These are phyloP conservation scores for Cucumis hystrix DNA, from an alignment of 306 rosid species.

Conservation along the genomic window DNA sequence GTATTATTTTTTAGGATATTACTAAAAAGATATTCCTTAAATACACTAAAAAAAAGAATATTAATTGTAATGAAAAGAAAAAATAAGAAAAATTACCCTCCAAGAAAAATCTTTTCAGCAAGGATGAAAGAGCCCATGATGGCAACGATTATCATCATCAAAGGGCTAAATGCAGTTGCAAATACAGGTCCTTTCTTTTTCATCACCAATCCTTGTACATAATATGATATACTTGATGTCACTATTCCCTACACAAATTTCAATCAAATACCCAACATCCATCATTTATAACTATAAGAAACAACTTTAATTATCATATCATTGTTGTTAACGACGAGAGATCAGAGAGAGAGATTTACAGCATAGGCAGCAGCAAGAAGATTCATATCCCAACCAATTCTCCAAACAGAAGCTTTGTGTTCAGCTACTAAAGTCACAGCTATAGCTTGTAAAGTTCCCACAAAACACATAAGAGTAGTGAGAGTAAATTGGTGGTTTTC, in stretches of 20 bases:
- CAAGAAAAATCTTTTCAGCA: conserved; percentile 61
- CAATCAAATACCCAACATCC: not conserved
- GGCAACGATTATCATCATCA: conserved; percentile 88
- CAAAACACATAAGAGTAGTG: conserved; percentile 54
- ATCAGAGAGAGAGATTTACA: conserved; percentile 22
- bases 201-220: conserved; percentile 78
- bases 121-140: conserved; percentile 66
- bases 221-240: conserved; percentile 67
- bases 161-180: conserved; percentile 89
- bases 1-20: too few species aligned
- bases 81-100: conserved; percentile 35
- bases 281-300: not conserved
- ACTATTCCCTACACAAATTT: conserved; percentile 46
- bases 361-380: conserved; percentile 88
- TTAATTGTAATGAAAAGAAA: not conserved
- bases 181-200: conserved; percentile 78
- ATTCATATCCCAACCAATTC: conserved; percentile 79
- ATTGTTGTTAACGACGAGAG: not conserved
- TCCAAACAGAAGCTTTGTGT: conserved; percentile 55
- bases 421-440: conserved; percentile 64
- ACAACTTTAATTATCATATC: not conserved
- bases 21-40: not conserved
- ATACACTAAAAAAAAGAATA: not conserved
- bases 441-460: conserved; percentile 63
- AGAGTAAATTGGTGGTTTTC: conserved; percentile 64